A percentile compares a stretch with the other conserved stretches of the same genome.
These are phyloP conservation scores for Rhodotorula babjevae DNA, from an alignment of 768 basidiomycete genomes.

Conservation along the genomic window DNA sequence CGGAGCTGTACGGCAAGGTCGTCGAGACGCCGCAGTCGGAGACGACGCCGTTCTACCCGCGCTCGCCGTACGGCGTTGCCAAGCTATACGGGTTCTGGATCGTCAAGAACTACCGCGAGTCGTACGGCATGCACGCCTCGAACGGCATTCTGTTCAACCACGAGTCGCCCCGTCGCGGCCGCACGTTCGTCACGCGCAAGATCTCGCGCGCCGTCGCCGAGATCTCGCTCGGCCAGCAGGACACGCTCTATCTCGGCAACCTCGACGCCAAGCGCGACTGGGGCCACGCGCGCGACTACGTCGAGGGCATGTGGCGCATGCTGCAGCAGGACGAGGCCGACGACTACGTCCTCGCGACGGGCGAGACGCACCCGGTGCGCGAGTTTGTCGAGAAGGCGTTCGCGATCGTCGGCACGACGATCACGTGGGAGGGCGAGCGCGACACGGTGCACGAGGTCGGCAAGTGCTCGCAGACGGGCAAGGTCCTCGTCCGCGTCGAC, in stretches of 20 bases:
- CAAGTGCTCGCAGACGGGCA: constrained; percentile 63
- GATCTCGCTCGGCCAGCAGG: constrained; percentile 80
- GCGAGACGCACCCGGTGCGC: constrained; percentile 89
- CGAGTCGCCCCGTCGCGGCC: constrained; percentile 87
- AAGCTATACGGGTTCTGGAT: constrained; percentile 61
- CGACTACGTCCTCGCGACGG: constrained; percentile 92
- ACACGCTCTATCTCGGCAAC: constrained; percentile 88
- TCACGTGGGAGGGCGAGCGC: constrained; percentile 75
- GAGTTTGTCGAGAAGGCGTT: constrained; percentile 91
- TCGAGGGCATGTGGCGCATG: constrained; percentile 98
- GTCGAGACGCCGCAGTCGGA: constrained; percentile 92
- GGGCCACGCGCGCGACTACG: constrained; percentile 81
- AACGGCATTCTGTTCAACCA: constrained; percentile 98
- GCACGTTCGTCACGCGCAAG: constrained; percentile 95
- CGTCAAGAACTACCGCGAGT: constrained; percentile 57
- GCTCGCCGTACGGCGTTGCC: constrained; percentile 90
- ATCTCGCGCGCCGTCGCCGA: constrained; percentile 89
- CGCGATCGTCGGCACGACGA: constrained; percentile 59
- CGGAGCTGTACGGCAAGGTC: constrained; percentile 95
- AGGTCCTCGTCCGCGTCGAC: constrained; percentile 76
- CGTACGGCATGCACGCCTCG: constrained; percentile 93
- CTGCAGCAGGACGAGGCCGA: constrained; percentile 76
- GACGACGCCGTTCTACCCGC: constrained; percentile 97
- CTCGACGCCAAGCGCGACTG: constrained; percentile 92
- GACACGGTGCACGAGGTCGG: constrained; percentile 64